Percentiles rank a stretch among this genome's conserved stretches.
Conservation (phyloP, 306 rosid species). For the Inga laurina region DNA sequence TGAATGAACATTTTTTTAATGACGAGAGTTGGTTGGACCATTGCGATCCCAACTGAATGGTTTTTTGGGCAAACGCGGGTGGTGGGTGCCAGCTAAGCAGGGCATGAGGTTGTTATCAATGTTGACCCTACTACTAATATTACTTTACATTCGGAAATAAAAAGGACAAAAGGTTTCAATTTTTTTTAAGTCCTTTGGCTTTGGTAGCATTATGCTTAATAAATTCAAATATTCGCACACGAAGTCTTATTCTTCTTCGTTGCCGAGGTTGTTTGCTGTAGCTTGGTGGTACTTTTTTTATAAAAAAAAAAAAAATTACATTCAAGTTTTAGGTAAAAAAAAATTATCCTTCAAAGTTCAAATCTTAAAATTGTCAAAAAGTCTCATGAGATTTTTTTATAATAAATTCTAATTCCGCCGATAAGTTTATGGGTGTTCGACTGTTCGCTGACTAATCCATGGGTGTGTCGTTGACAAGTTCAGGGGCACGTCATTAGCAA, state of each 20-base stretch:
- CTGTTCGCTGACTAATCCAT: too few relatives aligned
- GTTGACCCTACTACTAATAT: slow-evolving; percentile 27
- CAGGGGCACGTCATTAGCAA: too few relatives aligned
- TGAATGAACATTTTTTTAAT: not conserved
- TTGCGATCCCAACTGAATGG: slow-evolving; percentile 19
- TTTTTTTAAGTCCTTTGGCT: not conserved
- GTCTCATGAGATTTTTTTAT: too few relatives aligned
- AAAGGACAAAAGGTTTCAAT: not conserved
- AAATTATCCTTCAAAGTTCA: too few relatives aligned
- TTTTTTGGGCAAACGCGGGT: not conserved
- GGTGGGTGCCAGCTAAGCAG: slow-evolving; percentile 21
- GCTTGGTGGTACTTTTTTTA: not conserved
- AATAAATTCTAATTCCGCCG: too few relatives aligned
- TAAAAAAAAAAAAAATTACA: too few relatives aligned
- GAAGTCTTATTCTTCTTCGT: too few relatives aligned
- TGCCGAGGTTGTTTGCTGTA: too few relatives aligned
- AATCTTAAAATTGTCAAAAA: too few relatives aligned
- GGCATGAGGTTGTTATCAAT: slow-evolving; percentile 16
- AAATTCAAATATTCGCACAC: not conserved
- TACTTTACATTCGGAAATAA: not conserved
- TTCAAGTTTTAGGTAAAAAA: too few relatives aligned
- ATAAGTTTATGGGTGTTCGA: too few relatives aligned
- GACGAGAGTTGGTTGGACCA: not conserved
- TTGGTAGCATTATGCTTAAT: not conserved
- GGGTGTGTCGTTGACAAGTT: too few relatives aligned